A percentile compares a stretch with the other conserved stretches of the same genome.
Conservation (phyloP, 805 yeast genomes). For the Grigorovia humatica region DNA sequence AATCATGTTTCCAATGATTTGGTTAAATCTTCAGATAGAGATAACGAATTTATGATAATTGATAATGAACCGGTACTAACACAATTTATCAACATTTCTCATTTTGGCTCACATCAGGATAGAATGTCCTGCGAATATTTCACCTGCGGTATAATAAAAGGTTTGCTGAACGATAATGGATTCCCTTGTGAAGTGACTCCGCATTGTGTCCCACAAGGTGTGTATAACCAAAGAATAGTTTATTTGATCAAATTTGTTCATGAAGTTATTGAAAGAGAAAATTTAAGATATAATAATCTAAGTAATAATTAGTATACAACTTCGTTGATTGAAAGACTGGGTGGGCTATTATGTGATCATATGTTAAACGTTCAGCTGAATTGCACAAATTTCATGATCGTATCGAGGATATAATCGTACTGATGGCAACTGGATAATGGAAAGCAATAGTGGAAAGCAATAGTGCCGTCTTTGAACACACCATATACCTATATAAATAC, state of each 20-base stretch:
- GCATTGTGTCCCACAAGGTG: constrained; percentile 57
- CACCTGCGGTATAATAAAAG: constrained; percentile 80
- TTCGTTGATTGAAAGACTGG: too few species aligned
- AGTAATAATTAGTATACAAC: background rate
- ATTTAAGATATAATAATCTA: constrained; percentile 26
- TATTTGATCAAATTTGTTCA: constrained; percentile 64
- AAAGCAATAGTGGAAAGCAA: too few species aligned
- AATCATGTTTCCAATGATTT: constrained; percentile 69
- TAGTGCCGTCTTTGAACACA: too few species aligned
- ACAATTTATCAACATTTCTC: constrained; percentile 59
- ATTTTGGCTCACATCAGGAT: constrained; percentile 10
- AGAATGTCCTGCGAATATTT: constrained; percentile 77
- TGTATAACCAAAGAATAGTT: constrained; percentile 54
- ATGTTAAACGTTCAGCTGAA: too few species aligned
- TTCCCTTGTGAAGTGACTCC: constrained; percentile 72
- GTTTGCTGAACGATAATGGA: constrained; percentile 59
- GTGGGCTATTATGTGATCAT: too few species aligned
- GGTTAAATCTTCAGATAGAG: constrained; percentile 60
- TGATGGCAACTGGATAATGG: too few species aligned
- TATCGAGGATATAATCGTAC: too few species aligned
- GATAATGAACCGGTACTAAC: constrained; percentile 64
- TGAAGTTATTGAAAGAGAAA: constrained; percentile 46
- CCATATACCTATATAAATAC: too few species aligned
- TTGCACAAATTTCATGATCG: too few species aligned
- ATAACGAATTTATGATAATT: constrained; percentile 66